Conservation (phyloP, 1,284 basidiomycete genomes). For the Vanrija pseudolonga region DNA sequence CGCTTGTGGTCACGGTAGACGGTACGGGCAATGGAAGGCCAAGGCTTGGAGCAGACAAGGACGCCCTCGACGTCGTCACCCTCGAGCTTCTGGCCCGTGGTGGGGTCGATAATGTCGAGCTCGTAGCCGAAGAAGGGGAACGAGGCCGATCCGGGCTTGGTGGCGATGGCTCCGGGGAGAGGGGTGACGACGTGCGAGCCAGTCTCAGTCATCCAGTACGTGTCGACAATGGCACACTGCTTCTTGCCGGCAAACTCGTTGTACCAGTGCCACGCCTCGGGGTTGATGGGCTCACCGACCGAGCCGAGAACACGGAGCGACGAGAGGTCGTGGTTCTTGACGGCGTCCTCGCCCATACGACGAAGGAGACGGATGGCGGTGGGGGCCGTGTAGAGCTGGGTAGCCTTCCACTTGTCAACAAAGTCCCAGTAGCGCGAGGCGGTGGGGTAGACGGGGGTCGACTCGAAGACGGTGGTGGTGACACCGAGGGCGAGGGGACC, state of each 20-base stretch:
- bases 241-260: conserved; percentile 79
- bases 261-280: conserved; percentile 99
- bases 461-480: conserved; percentile 91
- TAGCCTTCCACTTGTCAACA: conserved; percentile 88
- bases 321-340: conserved; percentile 77
- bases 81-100: conserved; percentile 58
- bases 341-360: conserved; percentile 80
- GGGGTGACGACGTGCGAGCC: conserved; percentile 94
- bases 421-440: conserved; percentile 96
- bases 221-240: conserved; percentile 93
- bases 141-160: conserved; percentile 94
- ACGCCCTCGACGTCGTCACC: conserved; percentile 90
- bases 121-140: conserved; percentile 98
- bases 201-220: conserved; percentile 97
- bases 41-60: conserved; percentile 77
- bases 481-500: conserved; percentile 86
- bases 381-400: conserved; percentile 90
- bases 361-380: conserved; percentile 85
- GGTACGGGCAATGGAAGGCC: conserved; percentile 95
- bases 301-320: conserved; percentile 82
- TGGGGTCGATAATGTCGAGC: conserved; percentile 79
- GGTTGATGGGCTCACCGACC: conserved; percentile 98
- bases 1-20: conserved; percentile 88
- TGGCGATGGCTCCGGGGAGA: conserved; percentile 89
- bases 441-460: conserved; percentile 93